phyloP scores from a whole-genome alignment of 768 basidiomycete species.

The Termitomyces sp. region DNA sequence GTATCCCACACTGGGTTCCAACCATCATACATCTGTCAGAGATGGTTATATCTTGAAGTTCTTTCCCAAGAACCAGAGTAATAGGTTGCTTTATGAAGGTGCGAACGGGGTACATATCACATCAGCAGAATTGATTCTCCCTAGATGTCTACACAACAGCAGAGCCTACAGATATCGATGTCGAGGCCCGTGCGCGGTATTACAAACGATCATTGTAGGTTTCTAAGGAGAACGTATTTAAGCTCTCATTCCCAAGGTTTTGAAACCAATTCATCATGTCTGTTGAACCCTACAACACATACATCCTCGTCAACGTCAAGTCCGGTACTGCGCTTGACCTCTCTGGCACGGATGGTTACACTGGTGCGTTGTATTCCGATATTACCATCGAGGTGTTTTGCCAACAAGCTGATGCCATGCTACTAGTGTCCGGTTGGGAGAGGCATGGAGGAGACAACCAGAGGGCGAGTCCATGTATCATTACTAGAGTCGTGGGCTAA shows the following conservation, averaged over 20 bases:
- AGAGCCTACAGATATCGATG: neutral
- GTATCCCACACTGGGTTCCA: neutral
- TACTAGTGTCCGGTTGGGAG: constrained; percentile 36
- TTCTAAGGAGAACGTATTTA: neutral
- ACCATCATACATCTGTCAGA: neutral
- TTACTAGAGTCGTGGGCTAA: neutral
- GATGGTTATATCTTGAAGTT: neutral
- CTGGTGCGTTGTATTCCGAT: constrained; percentile 18
- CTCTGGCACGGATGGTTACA: constrained; percentile 36
- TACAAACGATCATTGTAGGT: neutral
- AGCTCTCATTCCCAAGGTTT: neutral
- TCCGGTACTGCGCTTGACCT: constrained; percentile 38
- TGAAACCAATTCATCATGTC: constrained; percentile 9
- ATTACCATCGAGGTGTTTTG: neutral
- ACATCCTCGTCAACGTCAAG: constrained; percentile 23
- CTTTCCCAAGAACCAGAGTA: neutral
- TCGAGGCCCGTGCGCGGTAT: neutral
- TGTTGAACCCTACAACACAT: constrained; percentile 9
- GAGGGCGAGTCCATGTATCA: constrained; percentile 18
- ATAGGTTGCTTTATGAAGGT: neutral
- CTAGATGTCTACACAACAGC: neutral
- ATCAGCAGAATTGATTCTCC: neutral
- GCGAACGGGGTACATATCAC: constrained; percentile 9
- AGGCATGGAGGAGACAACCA: constrained; percentile 36
- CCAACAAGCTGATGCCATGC: neutral